These are phyloP conservation scores for Basipetospora sp. DNA, from an alignment of 2,329 filamentous ascomycete species.

Conservation along the genomic window DNA sequence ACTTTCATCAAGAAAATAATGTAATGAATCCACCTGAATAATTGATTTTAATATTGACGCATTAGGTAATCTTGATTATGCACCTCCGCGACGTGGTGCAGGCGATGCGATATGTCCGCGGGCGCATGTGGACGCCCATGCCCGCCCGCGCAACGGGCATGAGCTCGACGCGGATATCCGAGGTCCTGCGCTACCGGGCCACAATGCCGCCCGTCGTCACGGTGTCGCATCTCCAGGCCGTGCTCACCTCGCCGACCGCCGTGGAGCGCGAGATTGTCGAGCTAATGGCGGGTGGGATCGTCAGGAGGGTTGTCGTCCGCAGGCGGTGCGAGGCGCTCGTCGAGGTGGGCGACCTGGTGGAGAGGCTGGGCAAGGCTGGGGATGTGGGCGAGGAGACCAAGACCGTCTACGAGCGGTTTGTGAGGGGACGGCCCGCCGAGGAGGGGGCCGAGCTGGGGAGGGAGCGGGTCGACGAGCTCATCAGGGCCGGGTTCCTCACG, in stretches of 20 bases:
- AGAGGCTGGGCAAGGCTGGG: constrained; percentile 23
- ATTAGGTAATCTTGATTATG: no score
- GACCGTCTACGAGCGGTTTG: constrained; percentile 34
- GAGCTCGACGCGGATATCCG: constrained; percentile 46
- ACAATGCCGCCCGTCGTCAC: constrained; percentile 50
- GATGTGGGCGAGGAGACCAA: constrained; percentile 28
- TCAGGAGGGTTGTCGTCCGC: constrained; percentile 48
- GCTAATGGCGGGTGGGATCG: constrained; percentile 38
- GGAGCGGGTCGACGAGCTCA: constrained; percentile 40
- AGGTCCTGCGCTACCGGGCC: constrained; percentile 46
- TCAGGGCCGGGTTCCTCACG: constrained; percentile 54
- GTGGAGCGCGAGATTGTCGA: constrained; percentile 54
- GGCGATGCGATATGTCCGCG: constrained; percentile 47
- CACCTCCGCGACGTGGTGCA: constrained; percentile 48
- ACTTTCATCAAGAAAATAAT: no score
- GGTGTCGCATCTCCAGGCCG: constrained; percentile 48
- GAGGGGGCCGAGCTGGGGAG: constrained; percentile 20
- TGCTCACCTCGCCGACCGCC: constrained; percentile 46
- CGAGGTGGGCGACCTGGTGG: constrained; percentile 39
- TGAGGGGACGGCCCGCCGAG: constrained; percentile 34
- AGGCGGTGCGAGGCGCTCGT: constrained; percentile 51
- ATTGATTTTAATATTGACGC: no score
- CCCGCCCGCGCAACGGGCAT: constrained; percentile 45
- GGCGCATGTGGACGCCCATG: constrained; percentile 48
- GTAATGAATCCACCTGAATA: no score